phyloP scores from a whole-genome alignment of 2,329 filamentous ascomycete species.

The Xylaria polymorpha region DNA sequence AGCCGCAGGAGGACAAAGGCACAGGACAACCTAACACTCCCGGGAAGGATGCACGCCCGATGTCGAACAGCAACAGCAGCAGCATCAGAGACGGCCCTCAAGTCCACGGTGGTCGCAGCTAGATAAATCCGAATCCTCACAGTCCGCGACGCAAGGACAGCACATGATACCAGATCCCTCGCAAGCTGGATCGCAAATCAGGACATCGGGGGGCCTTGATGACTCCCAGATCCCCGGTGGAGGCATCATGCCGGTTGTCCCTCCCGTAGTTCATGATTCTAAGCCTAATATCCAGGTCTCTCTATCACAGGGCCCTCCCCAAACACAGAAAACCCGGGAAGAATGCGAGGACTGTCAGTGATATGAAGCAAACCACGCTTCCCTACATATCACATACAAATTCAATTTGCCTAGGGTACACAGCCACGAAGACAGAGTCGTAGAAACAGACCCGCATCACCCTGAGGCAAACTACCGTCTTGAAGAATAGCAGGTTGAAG shows the following conservation, averaged over 20 bases:
- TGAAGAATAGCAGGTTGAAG: background rate
- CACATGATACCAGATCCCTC: conserved; percentile 1
- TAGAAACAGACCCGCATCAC: background rate
- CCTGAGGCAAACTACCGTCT: background rate
- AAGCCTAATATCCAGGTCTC: background rate
- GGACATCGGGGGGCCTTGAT: background rate
- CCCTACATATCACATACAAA: background rate
- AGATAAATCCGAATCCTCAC: conserved; percentile 6
- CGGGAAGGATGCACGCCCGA: background rate
- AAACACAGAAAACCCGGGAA: conserved; percentile 24
- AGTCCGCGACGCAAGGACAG: conserved; percentile 4
- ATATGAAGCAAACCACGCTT: background rate
- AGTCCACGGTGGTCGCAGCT: conserved; percentile 25
- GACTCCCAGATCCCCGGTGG: conserved; percentile 24
- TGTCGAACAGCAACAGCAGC: background rate
- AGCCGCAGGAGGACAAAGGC: conserved; percentile 14
- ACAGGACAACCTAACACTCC: conserved; percentile 22
- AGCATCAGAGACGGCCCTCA: conserved; percentile 10
- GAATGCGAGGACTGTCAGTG: conserved; percentile 55
- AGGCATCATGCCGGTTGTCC: conserved; percentile 25
- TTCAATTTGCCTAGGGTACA: background rate
- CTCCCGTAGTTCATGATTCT: conserved; percentile 8
- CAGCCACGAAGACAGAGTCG: background rate
- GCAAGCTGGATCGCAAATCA: background rate
- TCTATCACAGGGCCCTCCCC: conserved; percentile 1